These are phyloP conservation scores for Pyrus bretschneideri DNA, from an alignment of 306 rosid genomes.

Conservation along the genomic window DNA sequence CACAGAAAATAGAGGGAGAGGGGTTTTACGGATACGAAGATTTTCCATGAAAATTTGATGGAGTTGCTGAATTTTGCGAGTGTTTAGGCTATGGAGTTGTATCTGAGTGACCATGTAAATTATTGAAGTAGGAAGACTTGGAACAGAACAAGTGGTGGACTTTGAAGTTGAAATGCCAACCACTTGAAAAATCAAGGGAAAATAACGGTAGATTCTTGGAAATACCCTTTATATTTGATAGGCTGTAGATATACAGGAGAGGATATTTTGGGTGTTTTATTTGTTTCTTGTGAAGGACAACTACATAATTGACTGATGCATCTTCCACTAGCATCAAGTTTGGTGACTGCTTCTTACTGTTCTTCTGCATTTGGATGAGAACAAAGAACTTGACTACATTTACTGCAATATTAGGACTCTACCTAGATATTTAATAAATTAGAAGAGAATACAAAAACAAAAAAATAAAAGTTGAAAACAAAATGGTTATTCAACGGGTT, in stretches of 20 bases:
- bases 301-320: background rate
- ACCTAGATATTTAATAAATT: too few relatives aligned
- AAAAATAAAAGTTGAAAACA: too few relatives aligned
- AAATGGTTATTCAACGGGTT: too few relatives aligned
- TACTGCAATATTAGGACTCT: background rate
- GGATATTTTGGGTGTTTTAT: background rate
- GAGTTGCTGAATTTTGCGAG: background rate
- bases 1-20: background rate
- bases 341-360: background rate
- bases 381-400: background rate
- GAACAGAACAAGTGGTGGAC: background rate
- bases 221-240: background rate
- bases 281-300: background rate
- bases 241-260: background rate
- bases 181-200: background rate
- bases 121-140: background rate
- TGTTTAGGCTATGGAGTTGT: background rate
- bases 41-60: conserved; percentile 7
- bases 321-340: background rate
- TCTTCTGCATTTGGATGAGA: conserved; percentile 7
- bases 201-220: background rate
- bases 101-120: background rate
- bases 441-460: too few relatives aligned
- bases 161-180: background rate
- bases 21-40: background rate